These are phyloP conservation scores for Tympanopsis confertula DNA, from an alignment of 2,329 filamentous ascomycete genomes.

Conservation along the genomic window DNA sequence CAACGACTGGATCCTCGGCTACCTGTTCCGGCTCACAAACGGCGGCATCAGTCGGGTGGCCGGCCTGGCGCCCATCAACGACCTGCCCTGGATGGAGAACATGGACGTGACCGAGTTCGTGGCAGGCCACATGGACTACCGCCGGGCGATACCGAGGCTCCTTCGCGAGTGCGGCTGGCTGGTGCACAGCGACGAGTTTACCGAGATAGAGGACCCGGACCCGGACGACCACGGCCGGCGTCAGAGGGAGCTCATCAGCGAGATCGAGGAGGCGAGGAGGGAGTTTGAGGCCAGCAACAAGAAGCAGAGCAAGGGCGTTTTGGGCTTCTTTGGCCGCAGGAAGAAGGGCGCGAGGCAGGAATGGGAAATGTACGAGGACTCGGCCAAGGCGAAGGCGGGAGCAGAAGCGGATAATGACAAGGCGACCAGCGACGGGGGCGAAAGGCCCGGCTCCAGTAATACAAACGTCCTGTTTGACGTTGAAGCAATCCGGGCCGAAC, in stretches of 20 bases:
- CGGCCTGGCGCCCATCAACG: conserved; percentile 67
- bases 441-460: conserved; percentile 9
- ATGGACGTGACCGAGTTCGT: conserved; percentile 77
- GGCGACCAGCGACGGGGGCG: no score
- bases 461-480: conserved; percentile 75
- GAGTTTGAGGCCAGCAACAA: conserved; percentile 72
- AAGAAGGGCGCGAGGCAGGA: conserved; percentile 73
- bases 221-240: conserved; percentile 81
- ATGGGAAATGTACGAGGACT: conserved; percentile 89
- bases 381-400: conserved; percentile 25
- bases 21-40: conserved; percentile 86
- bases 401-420: conserved; percentile 17
- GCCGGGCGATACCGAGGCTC: conserved; percentile 78
- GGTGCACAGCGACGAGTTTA: conserved; percentile 86
- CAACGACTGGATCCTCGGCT: conserved; percentile 95
- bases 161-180: conserved; percentile 81
- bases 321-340: conserved; percentile 72
- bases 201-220: conserved; percentile 92
- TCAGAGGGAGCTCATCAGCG: conserved; percentile 86
- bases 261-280: conserved; percentile 88
- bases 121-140: conserved; percentile 91
- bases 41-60: conserved; percentile 84
- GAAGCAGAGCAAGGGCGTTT: conserved; percentile 41
- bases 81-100: conserved; percentile 73
- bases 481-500: conserved; percentile 79